Evolutionary conservation across 1,284 basidiomycete genomes (phyloP).

Genomic region (Ceratorhiza oryzae-sativae): DNA sequence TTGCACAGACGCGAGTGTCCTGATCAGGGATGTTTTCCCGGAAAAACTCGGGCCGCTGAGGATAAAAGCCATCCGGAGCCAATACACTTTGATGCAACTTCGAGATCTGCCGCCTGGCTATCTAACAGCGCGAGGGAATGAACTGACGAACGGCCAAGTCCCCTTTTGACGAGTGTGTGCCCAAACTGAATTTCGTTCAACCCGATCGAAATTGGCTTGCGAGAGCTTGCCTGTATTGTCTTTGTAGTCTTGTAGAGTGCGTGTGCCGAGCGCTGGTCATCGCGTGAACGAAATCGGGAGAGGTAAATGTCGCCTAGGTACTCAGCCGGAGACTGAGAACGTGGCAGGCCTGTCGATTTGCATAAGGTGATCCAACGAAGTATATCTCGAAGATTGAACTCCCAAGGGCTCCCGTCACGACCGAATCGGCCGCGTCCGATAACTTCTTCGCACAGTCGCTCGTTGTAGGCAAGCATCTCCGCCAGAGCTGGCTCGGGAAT

Average conservation of each 20-base stretch:
- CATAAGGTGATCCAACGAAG: slow-evolving; percentile 79
- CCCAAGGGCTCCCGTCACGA: slow-evolving; percentile 92
- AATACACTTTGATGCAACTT: slow-evolving; percentile 79
- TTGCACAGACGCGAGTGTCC: slow-evolving; percentile 72
- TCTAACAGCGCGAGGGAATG: slow-evolving; percentile 52
- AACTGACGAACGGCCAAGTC: slow-evolving; percentile 51
- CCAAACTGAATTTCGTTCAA: slow-evolving; percentile 72
- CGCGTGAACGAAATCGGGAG: slow-evolving; percentile 79
- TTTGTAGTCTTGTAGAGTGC: slow-evolving; percentile 71
- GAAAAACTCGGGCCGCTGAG: slow-evolving; percentile 76
- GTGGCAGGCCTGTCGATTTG: slow-evolving; percentile 57
- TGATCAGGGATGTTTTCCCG: slow-evolving; percentile 85
- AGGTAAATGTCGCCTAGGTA: slow-evolving; percentile 80
- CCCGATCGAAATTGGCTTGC: slow-evolving; percentile 59
- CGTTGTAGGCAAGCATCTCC: slow-evolving; percentile 88
- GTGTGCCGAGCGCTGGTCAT: slow-evolving; percentile 70
- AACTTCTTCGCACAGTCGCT: slow-evolving; percentile 73
- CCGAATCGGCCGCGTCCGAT: slow-evolving; percentile 75
- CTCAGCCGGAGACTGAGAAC: slow-evolving; percentile 61
- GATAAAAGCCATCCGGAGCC: slow-evolving; percentile 89
- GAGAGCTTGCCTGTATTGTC: slow-evolving; percentile 47
- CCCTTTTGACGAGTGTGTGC: slow-evolving; percentile 63
- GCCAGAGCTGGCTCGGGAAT: slow-evolving; percentile 63
- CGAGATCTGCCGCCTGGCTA: slow-evolving; percentile 53
- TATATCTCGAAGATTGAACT: slow-evolving; percentile 97